These are phyloP conservation scores for Vigna hirtella DNA, from an alignment of 306 rosid genomes.

Conservation along the genomic window DNA sequence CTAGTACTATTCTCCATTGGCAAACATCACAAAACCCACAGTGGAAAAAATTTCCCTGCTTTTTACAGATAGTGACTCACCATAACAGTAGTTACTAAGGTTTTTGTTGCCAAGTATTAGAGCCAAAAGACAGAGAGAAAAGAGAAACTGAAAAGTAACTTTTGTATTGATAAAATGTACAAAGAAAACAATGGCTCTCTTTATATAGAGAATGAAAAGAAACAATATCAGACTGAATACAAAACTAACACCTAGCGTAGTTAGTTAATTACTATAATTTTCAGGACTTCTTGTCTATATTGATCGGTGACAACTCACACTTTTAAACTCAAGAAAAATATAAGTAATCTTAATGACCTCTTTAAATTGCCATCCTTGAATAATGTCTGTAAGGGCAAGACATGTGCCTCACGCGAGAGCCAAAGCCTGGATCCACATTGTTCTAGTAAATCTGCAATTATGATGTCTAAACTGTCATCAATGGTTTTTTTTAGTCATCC, in stretches of 20 bases:
- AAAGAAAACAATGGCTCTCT: no score
- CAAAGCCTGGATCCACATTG: slow-evolving; percentile 98
- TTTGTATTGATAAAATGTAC: no score
- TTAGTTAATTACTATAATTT: no score
- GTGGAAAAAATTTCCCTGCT: neutral
- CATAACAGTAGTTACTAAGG: slow-evolving; percentile 8
- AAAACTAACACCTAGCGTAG: no score
- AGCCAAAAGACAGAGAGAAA: no score
- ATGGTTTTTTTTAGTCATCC: slow-evolving; percentile 90
- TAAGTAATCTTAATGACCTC: slow-evolving; percentile 61
- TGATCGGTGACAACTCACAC: no score
- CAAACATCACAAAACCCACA: slow-evolving; percentile 33
- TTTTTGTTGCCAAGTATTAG: slow-evolving; percentile 5
- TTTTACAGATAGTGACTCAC: slow-evolving; percentile 14
- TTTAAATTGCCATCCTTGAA: slow-evolving; percentile 84
- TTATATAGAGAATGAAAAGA: no score
- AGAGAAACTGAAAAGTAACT: no score
- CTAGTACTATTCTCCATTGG: slow-evolving; percentile 16
- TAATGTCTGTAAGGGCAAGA: slow-evolving; percentile 89
- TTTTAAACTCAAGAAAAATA: neutral
- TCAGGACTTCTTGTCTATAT: no score
- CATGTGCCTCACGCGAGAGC: slow-evolving; percentile 98
- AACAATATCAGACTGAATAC: no score
- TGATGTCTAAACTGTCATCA: slow-evolving; percentile 82
- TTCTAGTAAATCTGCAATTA: slow-evolving; percentile 75